These are phyloP conservation scores for Candida anglica DNA, from an alignment of 805 yeast species.

Conservation along the genomic window DNA sequence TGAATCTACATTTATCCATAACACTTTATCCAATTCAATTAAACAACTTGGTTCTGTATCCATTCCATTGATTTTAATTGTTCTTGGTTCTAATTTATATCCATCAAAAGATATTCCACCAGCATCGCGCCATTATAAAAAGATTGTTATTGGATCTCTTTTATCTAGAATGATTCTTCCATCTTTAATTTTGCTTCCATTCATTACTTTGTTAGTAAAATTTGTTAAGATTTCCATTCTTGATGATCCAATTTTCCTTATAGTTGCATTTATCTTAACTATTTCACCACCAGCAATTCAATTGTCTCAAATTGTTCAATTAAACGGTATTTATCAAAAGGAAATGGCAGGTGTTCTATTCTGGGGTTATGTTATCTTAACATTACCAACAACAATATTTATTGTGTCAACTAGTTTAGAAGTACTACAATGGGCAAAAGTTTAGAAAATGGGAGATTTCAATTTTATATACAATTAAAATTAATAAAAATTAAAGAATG, in stretches of 20 bases:
- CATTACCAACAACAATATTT: slow-evolving; percentile 70
- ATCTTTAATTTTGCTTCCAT: slow-evolving; percentile 61
- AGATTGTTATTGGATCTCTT: slow-evolving; percentile 64
- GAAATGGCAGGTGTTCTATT: slow-evolving; percentile 82
- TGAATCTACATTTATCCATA: slow-evolving; percentile 56
- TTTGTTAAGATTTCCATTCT: slow-evolving; percentile 61
- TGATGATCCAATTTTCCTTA: slow-evolving; percentile 77
- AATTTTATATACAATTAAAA: neutral
- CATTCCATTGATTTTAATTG: slow-evolving; percentile 71
- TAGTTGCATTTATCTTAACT: slow-evolving; percentile 71
- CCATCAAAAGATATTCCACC: slow-evolving; percentile 69
- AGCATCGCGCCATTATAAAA: slow-evolving; percentile 56
- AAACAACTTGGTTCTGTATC: slow-evolving; percentile 69
- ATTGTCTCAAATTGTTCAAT: slow-evolving; percentile 73
- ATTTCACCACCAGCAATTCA: slow-evolving; percentile 84
- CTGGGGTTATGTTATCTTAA: slow-evolving; percentile 76
- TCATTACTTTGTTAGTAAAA: slow-evolving; percentile 62
- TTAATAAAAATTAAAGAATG: too few species aligned
- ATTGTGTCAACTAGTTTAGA: slow-evolving; percentile 67
- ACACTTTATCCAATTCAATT: slow-evolving; percentile 62
- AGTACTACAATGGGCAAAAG: slow-evolving; percentile 50
- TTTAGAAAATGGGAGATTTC: neutral
- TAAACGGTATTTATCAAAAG: slow-evolving; percentile 69
- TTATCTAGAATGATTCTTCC: slow-evolving; percentile 80
- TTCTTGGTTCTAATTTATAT: slow-evolving; percentile 72